Evolutionary conservation across 2,329 filamentous ascomycete species (phyloP).

Genomic region (Calonectria pseudoreteaudii): DNA sequence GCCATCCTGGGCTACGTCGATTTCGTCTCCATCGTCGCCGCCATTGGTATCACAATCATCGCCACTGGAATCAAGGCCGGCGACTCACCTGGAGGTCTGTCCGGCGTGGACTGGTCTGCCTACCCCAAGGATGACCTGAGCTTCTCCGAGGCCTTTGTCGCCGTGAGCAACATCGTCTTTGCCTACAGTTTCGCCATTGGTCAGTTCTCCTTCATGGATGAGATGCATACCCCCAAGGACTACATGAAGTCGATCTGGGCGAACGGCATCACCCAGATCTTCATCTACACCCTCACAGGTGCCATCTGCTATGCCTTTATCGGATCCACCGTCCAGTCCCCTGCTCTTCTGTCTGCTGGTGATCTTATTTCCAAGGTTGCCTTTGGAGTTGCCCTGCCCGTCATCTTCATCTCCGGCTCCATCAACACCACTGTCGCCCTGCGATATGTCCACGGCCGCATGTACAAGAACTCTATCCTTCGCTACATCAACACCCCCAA

Average conservation of each 20-base stretch:
- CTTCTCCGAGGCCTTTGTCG: constrained; percentile 26
- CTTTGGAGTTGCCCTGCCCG: constrained; percentile 24
- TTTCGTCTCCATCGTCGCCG: constrained; percentile 23
- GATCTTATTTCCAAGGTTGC: constrained; percentile 20
- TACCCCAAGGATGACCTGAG: constrained; percentile 23
- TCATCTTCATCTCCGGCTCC: constrained; percentile 28
- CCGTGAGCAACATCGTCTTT: constrained; percentile 28
- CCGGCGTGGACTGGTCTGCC: constrained; percentile 22
- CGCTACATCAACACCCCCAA: constrained; percentile 26
- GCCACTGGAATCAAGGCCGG: constrained; percentile 19
- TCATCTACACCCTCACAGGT: constrained; percentile 25
- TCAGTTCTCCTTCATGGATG: constrained; percentile 29
- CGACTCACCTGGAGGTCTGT: constrained; percentile 9
- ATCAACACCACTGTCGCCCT: constrained; percentile 28
- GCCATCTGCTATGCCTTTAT: constrained; percentile 28
- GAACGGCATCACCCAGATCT: constrained; percentile 20
- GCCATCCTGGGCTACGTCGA: constrained; percentile 26
- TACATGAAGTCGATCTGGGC: constrained; percentile 31
- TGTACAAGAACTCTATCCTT: constrained; percentile 26
- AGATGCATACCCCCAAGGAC: constrained; percentile 27
- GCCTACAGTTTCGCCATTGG: constrained; percentile 28
- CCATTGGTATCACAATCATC: constrained; percentile 26
- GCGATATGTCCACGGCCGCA: constrained; percentile 24
- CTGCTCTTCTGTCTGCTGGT: constrained; percentile 23
- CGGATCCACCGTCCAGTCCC: constrained; percentile 25